A percentile compares a stretch with the other conserved stretches of the same genome.
These are phyloP conservation scores for Quillaja saponaria DNA, from an alignment of 306 rosid genomes.

Conservation along the genomic window DNA sequence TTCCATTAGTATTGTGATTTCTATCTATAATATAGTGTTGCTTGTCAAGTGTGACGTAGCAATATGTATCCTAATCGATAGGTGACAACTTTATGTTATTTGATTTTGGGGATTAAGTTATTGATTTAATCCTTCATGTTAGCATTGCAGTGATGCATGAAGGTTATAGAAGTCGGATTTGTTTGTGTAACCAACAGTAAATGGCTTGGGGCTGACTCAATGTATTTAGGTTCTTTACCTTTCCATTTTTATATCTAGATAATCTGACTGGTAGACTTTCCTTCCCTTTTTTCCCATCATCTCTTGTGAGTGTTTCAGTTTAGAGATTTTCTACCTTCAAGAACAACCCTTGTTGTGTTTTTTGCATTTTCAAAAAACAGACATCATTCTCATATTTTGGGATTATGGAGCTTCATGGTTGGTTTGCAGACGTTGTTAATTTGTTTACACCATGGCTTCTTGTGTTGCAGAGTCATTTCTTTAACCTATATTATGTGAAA, in stretches of 20 bases:
- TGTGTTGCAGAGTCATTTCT: too few species aligned
- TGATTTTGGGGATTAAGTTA: background rate
- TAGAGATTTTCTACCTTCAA: background rate
- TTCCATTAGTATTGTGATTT: background rate
- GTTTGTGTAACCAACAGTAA: background rate
- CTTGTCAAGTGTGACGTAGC: too few species aligned
- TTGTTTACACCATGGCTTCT: too few species aligned
- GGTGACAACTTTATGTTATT: too few species aligned
- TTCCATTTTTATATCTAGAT: background rate
- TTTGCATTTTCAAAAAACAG: background rate
- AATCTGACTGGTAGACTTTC: background rate
- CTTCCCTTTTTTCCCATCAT: background rate
- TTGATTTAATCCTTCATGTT: background rate
- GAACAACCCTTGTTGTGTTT: background rate
- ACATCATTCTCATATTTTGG: background rate
- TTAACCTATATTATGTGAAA: too few species aligned
- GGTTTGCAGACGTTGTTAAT: too few species aligned
- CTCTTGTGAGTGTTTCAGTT: background rate
- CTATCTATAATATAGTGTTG: background rate
- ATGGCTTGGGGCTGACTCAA: background rate
- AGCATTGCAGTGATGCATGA: background rate
- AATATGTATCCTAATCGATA: too few species aligned
- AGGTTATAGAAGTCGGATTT: background rate
- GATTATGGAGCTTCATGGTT: too few species aligned
- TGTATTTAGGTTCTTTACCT: background rate